Evolutionary conservation across 495 filamentous ascomycete genomes (phyloP), one percentile per base, ranked within the genome.

Genomic region (Umbilicaria muhlenbergii): DNA sequence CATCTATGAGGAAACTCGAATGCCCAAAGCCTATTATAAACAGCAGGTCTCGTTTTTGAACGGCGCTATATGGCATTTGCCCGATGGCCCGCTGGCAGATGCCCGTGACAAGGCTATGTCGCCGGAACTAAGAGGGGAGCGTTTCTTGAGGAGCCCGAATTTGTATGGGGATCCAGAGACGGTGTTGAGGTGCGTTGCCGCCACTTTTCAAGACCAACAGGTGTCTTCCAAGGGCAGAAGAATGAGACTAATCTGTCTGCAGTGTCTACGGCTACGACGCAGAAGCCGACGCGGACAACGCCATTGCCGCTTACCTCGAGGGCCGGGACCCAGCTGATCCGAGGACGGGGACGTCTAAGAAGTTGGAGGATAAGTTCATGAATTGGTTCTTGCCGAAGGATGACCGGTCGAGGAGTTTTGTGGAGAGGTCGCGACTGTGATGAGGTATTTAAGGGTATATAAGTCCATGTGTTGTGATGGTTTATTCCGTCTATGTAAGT

Each of bases 1-100:
- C 3, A 45, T 62, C 5, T 63, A 59, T 31, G 57, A 63, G 33
- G 36, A 39, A 19, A 57, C 59, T 6, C 53, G 59, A 6, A 56
- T 57, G 16, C 38, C 52, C 2, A 48, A 59, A 6, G 48, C 58
- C 12, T 37, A 43, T 14, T 38, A 48, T 37, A 64, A 64, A 51
- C 61, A 67, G 38, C 52, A 63, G 38, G 58, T 59, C 1, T 60
- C 56, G 17, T 51, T 58, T n/a, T 33, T 63, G 1, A 61, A 63
- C 37, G 58, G 58, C 5, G 66, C 57, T 10, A 45, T 70, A 2
- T 69, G 63, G 65, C 65, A 71, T 50, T 60, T 70, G 18, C 42
- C 60, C 2, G 66, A 70, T 51, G 65, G 67, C 1, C 60, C 58
- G 8, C 47, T 58, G 39, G 66, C 70, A 47, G n/a, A 48, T 44